phyloP scores from a whole-genome alignment of 108 stramenopile genomes.

The Cyclotella sp. region DNA sequence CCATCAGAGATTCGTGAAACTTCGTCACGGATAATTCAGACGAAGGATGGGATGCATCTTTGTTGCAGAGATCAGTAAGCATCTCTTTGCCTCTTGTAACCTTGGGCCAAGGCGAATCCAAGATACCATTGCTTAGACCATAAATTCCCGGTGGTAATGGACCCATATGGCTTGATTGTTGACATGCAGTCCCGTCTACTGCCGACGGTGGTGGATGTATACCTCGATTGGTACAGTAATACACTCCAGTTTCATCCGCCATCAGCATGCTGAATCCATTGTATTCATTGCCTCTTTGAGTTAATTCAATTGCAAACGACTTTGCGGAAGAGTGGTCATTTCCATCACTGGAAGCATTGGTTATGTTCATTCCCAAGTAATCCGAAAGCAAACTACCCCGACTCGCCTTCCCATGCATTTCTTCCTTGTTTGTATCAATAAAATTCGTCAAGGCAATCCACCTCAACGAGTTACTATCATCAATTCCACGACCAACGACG shows the following conservation, averaged over 20 bases:
- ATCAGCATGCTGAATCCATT: slow-evolving; percentile 34
- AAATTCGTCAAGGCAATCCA: slow-evolving; percentile 34
- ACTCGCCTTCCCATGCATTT: slow-evolving; percentile 24
- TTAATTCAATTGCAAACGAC: slow-evolving; percentile 8
- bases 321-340: slow-evolving; percentile 3
- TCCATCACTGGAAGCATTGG: neutral
- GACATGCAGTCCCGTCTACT: neutral
- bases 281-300: slow-evolving; percentile 23
- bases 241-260: slow-evolving; percentile 21
- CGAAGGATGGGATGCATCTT: neutral
- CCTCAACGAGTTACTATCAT: neutral
- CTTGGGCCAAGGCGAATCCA: slow-evolving; percentile 34
- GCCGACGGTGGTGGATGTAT: neutral
- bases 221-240: slow-evolving; percentile 26
- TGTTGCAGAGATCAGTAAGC: neutral
- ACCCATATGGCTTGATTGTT: neutral
- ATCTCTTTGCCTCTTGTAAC: slow-evolving; percentile 21
- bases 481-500: too few relatives aligned
- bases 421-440: neutral
- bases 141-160: slow-evolving; percentile 27
- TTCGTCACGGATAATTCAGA: too few relatives aligned
- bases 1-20: slow-evolving; percentile 26
- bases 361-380: slow-evolving; percentile 7
- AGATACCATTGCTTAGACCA: slow-evolving; percentile 28
- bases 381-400: slow-evolving; percentile 24